Evolutionary conservation across 257 asterid genomes (phyloP).

Genomic region (Nicotiana undulata): DNA sequence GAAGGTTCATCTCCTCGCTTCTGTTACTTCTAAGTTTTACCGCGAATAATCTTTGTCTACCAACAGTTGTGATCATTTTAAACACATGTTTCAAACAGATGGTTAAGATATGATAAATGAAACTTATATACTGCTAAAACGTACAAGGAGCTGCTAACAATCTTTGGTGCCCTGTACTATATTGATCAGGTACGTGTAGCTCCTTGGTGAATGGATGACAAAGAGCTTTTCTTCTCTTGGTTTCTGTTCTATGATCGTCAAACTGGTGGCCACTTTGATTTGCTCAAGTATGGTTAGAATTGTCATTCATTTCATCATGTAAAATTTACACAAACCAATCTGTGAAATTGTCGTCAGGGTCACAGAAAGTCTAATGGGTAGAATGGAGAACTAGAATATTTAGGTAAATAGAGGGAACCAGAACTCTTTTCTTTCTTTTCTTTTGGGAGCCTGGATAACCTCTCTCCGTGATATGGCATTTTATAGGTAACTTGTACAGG

Average conservation of each 20-base stretch:
- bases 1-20: neutral
- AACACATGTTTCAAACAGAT: neutral
- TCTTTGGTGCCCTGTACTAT: neutral
- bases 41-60: neutral
- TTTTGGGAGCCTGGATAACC: too few relatives aligned
- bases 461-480: neutral
- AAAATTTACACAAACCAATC: neutral
- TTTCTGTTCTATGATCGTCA: neutral
- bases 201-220: neutral
- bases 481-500: neutral
- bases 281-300: neutral
- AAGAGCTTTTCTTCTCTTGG: neutral
- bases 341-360: neutral
- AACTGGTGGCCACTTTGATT: neutral
- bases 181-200: neutral
- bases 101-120: neutral
- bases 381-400: neutral
- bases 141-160: neutral
- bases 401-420: neutral
- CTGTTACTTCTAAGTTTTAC: neutral
- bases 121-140: neutral
- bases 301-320: neutral
- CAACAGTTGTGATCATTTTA: neutral
- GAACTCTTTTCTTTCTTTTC: too few relatives aligned
- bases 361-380: neutral